These are phyloP conservation scores for Leptosphaerulina australis DNA, from an alignment of 2,329 filamentous ascomycete genomes.

Conservation along the genomic window DNA sequence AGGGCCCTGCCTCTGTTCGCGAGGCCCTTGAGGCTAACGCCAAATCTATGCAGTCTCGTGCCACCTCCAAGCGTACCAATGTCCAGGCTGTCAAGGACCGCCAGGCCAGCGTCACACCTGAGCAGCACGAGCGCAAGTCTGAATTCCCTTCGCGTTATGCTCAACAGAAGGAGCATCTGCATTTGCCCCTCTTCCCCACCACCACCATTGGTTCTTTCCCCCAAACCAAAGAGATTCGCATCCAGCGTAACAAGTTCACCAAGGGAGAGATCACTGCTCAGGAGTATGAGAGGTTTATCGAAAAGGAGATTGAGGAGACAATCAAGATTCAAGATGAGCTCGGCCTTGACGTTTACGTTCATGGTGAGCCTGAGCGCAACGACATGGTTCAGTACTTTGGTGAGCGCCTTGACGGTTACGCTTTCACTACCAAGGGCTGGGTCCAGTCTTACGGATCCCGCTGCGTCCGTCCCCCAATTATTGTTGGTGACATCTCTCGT, in stretches of 20 bases:
- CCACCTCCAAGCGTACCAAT: constrained; percentile 93
- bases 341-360: constrained; percentile 93
- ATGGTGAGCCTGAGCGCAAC: constrained; percentile 99
- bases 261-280: constrained; percentile 93
- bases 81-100: constrained; percentile 96
- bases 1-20: constrained; percentile 84
- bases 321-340: constrained; percentile 98
- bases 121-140: constrained; percentile 92
- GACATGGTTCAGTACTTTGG: constrained; percentile 99
- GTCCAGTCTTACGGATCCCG: constrained; percentile 98
- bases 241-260: constrained; percentile 97
- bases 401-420: constrained; percentile 94
- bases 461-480: constrained; percentile 96
- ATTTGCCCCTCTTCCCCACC: constrained; percentile 95
- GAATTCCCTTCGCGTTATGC: constrained; percentile 83
- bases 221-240: constrained; percentile 97
- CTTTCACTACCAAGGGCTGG: constrained; percentile 99
- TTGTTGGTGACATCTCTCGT: constrained; percentile 97
- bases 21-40: constrained; percentile 95
- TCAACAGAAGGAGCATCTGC: constrained; percentile 89
- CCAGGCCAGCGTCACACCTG: constrained; percentile 81
- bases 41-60: constrained; percentile 88
- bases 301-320: constrained; percentile 96
- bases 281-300: constrained; percentile 98
- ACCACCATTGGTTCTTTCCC: constrained; percentile 99